Evolutionary conservation across 495 filamentous ascomycete species (phyloP).

Genomic region (Astrothelium macrocarpum): DNA sequence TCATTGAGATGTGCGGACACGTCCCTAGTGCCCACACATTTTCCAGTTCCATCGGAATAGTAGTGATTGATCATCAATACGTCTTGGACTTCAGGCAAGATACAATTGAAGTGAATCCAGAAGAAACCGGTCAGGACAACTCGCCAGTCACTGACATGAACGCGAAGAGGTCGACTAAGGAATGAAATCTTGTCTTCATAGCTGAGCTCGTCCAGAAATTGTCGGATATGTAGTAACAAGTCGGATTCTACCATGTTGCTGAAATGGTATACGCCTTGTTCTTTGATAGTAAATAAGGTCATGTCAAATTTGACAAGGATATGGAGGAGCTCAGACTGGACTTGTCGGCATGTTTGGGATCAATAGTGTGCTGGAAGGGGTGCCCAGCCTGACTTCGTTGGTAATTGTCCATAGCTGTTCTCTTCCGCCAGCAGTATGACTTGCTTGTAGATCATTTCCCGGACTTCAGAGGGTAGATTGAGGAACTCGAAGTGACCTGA

Average conservation of each 20-base stretch:
- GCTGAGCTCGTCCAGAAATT: background rate
- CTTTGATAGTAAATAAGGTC: background rate
- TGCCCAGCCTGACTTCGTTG: too few species aligned
- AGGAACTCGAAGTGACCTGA: background rate
- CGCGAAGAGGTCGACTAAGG: background rate
- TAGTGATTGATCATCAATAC: too few species aligned
- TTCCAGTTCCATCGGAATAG: too few species aligned
- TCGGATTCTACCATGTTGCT: background rate
- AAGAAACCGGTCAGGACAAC: background rate
- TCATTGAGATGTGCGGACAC: too few species aligned
- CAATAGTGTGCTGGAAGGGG: background rate
- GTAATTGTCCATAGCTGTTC: background rate
- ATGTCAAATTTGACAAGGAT: background rate
- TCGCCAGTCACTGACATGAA: background rate
- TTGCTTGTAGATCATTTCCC: background rate
- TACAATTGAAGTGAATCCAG: background rate
- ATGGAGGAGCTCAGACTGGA: background rate
- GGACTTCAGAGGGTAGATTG: background rate
- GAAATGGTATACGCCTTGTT: background rate
- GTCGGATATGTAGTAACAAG: background rate
- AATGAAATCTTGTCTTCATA: background rate
- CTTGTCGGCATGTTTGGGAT: background rate
- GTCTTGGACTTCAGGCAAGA: background rate
- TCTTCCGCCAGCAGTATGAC: background rate
- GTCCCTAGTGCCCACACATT: too few species aligned